Evolutionary conservation across 345 rosid species (phyloP).

Genomic region (Ceriops zippeliana): DNA sequence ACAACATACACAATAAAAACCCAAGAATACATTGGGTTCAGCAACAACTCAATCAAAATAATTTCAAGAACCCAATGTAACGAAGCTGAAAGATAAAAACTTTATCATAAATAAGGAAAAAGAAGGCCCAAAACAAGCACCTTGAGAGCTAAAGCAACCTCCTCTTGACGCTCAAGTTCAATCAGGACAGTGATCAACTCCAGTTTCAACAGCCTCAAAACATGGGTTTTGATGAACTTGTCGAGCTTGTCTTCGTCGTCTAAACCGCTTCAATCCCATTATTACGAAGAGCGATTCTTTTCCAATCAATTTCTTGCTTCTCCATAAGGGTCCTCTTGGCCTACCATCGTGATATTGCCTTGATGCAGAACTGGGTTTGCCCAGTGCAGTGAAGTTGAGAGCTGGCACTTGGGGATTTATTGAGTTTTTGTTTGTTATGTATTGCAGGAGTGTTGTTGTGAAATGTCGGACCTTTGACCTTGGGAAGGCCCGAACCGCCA

Average conservation of each 20-base stretch:
- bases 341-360: constrained; percentile 80
- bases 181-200: constrained; percentile 74
- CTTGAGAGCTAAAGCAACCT: constrained; percentile 65
- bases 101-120: neutral
- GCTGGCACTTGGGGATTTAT: constrained; percentile 19
- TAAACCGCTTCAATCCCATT: constrained; percentile 72
- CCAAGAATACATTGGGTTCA: neutral
- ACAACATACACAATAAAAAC: neutral
- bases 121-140: constrained; percentile 23
- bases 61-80: neutral
- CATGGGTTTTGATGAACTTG: constrained; percentile 67
- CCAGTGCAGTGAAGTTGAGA: neutral
- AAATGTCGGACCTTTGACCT: constrained; percentile 40
- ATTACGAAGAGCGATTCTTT: constrained; percentile 80
- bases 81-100: neutral
- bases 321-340: constrained; percentile 94
- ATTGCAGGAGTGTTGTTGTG: constrained; percentile 34
- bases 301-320: constrained; percentile 84
- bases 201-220: constrained; percentile 66
- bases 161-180: constrained; percentile 89
- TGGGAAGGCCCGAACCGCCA: constrained; percentile 51
- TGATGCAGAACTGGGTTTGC: constrained; percentile 28
- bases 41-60: constrained; percentile 4
- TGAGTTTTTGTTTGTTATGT: constrained; percentile 11
- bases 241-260: constrained; percentile 65